Percentiles rank a stretch among this genome's conserved stretches.
These are phyloP conservation scores for Beta corolliflora DNA, from an alignment of 179 eudicot species.

Conservation along the genomic window DNA sequence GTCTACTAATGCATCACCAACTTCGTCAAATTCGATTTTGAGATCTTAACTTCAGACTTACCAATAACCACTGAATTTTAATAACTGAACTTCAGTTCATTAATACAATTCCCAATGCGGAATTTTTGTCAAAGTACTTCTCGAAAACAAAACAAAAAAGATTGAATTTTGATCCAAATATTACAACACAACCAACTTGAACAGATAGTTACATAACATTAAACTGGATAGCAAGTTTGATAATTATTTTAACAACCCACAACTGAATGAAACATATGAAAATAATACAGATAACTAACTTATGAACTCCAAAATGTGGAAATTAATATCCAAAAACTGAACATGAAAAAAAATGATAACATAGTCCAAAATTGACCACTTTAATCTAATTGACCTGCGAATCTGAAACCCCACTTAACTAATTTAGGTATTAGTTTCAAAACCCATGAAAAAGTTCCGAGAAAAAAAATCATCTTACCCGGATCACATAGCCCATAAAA, in stretches of 20 bases:
- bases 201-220: not conserved
- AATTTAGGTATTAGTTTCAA: not conserved
- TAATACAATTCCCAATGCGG: not conserved
- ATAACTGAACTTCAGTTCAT: not conserved
- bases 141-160: not conserved
- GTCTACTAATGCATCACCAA: conserved; percentile 46
- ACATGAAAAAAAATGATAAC: not conserved
- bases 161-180: not conserved
- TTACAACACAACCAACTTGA: not conserved
- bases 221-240: not conserved
- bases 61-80: not conserved
- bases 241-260: not conserved
- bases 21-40: conserved; percentile 27
- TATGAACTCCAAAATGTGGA: not conserved
- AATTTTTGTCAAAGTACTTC: not conserved
- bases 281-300: not conserved
- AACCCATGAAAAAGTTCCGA: not conserved
- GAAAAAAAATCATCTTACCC: conserved; percentile 11
- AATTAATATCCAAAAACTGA: not conserved
- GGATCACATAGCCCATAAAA: conserved; percentile 49
- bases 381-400: not conserved
- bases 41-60: not conserved
- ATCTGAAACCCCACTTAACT: conserved; percentile 5
- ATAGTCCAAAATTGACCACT: conserved; percentile 1
- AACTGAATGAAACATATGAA: not conserved